phyloP scores from a whole-genome alignment of 495 filamentous ascomycete species.

The Bombardia bombarda region DNA sequence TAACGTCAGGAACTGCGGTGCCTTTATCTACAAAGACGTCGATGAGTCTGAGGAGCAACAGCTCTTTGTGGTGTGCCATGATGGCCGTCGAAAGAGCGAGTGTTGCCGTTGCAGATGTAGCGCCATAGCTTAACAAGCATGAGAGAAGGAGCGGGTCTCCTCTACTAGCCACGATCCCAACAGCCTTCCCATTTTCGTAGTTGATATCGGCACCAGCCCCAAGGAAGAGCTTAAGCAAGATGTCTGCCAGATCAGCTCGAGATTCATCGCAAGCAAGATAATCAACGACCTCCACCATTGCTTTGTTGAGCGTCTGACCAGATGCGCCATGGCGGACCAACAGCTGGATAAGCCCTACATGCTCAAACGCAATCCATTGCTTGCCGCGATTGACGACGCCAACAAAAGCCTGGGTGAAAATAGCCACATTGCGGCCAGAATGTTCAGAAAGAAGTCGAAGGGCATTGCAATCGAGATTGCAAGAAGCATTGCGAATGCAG shows the following conservation, averaged over 20 bases:
- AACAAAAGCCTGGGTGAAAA: conserved; percentile 16
- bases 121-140: conserved; percentile 24
- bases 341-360: conserved; percentile 26
- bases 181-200: conserved; percentile 31
- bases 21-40: conserved; percentile 8
- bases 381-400: conserved; percentile 13
- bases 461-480: conserved; percentile 12
- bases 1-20: conserved; percentile 9
- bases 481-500: conserved; percentile 24
- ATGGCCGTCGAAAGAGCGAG: conserved; percentile 28
- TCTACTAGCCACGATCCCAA: conserved; percentile 28
- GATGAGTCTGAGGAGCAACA: conserved; percentile 11
- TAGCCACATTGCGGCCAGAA: conserved; percentile 2
- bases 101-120: conserved; percentile 19
- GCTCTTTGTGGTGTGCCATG: conserved; percentile 14
- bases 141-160: conserved; percentile 27
- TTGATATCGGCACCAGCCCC: conserved; percentile 31
- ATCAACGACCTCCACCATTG: conserved; percentile 30
- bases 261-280: conserved; percentile 19
- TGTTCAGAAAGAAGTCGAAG: conserved; percentile 14
- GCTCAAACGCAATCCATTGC: conserved; percentile 25
- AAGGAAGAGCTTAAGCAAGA: conserved; percentile 27
- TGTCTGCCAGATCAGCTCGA: conserved; percentile 18
- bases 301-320: conserved; percentile 21
- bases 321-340: conserved; percentile 31